Conservation (phyloP, 202 grass and related monocot genomes). For the Brachypodium distachyon region DNA sequence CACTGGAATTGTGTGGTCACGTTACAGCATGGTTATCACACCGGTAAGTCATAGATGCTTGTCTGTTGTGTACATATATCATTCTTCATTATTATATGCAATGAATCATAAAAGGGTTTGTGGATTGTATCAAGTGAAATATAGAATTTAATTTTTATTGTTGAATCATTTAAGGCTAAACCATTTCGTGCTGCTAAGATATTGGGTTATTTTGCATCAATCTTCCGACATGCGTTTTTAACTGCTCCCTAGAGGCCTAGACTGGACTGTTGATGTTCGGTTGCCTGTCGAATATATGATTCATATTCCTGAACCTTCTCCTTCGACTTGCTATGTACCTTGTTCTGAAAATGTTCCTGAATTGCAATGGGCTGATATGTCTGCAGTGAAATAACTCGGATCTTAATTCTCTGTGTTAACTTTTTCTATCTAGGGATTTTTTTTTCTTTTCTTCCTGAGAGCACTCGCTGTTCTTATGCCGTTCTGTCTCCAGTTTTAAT, state of each 20-base stretch:
- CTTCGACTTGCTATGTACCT: not conserved
- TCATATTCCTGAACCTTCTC: not conserved
- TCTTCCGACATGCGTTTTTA: not conserved
- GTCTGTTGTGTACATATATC: not conserved
- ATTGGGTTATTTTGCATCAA: not conserved
- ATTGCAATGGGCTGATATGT: not conserved
- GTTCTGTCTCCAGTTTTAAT: not conserved
- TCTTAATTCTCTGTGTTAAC: not conserved
- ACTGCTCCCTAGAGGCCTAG: not conserved
- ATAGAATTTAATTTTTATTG: no score
- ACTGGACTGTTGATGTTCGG: not conserved
- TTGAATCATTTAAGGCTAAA: not conserved
- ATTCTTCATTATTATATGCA: not conserved
- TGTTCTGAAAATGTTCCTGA: not conserved
- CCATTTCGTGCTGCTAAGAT: not conserved
- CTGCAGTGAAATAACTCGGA: not conserved
- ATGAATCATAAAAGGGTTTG: not conserved
- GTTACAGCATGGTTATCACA: slow-evolving; percentile 82
- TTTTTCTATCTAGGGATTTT: not conserved
- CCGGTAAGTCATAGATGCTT: slow-evolving; percentile 41
- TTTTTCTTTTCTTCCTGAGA: not conserved
- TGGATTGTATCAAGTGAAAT: not conserved
- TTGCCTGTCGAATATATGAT: not conserved
- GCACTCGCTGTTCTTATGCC: not conserved
- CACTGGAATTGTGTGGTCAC: slow-evolving; percentile 75